A percentile compares a stretch with the other conserved stretches of the same genome.
These are phyloP conservation scores for Myxozyma monticola DNA, from an alignment of 805 yeast species.

Conservation along the genomic window DNA sequence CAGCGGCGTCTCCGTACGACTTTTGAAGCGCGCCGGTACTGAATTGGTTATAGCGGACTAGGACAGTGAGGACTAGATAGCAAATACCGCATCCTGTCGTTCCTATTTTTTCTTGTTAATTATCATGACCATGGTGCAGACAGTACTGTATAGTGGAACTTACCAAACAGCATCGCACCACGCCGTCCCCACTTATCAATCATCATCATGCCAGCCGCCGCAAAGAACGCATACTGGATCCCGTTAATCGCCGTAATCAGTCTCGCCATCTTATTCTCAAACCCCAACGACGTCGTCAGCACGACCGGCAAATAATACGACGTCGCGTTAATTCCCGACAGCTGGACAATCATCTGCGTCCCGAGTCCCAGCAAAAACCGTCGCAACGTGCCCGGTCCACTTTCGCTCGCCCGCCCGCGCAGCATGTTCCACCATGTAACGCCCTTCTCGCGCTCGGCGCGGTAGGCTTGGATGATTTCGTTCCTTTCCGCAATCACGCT, in stretches of 20 bases:
- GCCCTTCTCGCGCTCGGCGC: too few species aligned
- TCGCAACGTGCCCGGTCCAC: slow-evolving; percentile 42
- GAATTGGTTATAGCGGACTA: too few species aligned
- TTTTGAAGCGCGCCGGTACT: too few species aligned
- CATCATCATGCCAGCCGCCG: slow-evolving; percentile 63
- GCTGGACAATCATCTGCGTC: slow-evolving; percentile 50
- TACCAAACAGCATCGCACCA: slow-evolving; percentile 58
- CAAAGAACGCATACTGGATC: slow-evolving; percentile 41
- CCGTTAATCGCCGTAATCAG: slow-evolving; percentile 49
- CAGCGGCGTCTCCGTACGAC: too few species aligned
- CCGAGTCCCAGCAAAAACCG: slow-evolving; percentile 48
- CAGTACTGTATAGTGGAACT: slow-evolving; percentile 12
- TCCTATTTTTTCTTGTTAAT: slow-evolving; percentile 40
- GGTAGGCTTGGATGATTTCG: slow-evolving; percentile 30
- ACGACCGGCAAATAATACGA: slow-evolving; percentile 61
- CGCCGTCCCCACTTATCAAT: slow-evolving; percentile 77
- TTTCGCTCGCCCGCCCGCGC: slow-evolving; percentile 32
- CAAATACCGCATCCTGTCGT: slow-evolving; percentile 29
- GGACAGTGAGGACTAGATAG: too few species aligned
- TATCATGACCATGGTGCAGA: slow-evolving; percentile 34
- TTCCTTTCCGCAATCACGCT: slow-evolving; percentile 40
- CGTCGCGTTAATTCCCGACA: slow-evolving; percentile 57
- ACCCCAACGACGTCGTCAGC: slow-evolving; percentile 49
- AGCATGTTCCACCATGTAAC: slow-evolving; percentile 13
- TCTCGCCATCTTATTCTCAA: slow-evolving; percentile 45